These are phyloP conservation scores for Zymoseptoria tritici DNA, from an alignment of 2,329 filamentous ascomycete species.

Conservation along the genomic window DNA sequence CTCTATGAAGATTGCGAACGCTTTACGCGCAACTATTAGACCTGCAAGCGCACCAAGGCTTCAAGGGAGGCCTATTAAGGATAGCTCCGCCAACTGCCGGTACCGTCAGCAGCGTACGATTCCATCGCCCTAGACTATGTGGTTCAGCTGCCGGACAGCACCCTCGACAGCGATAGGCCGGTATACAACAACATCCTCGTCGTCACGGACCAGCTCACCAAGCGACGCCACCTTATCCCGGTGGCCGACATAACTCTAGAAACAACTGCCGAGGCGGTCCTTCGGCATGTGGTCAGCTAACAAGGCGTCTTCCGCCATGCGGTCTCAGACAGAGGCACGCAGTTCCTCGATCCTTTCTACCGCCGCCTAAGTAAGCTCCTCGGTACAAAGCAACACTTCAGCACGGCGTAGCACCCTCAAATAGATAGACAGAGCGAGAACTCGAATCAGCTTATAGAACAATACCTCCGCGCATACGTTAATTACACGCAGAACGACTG, in stretches of 20 bases:
- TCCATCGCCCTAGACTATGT: constrained; percentile 1
- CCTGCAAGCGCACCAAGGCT: neutral
- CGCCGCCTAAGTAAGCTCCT: too few species aligned
- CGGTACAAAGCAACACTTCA: too few species aligned
- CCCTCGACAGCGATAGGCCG: neutral
- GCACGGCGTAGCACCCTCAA: too few species aligned
- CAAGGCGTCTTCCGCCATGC: too few species aligned
- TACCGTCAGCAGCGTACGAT: neutral
- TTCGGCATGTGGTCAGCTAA: neutral
- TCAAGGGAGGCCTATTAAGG: constrained; percentile 1
- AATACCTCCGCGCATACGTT: too few species aligned
- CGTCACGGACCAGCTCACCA: constrained; percentile 1
- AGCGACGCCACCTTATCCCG: neutral
- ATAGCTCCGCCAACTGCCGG: neutral
- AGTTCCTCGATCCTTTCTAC: too few species aligned
- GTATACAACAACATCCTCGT: constrained; percentile 1
- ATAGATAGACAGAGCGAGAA: too few species aligned
- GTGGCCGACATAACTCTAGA: neutral
- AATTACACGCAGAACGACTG: too few species aligned
- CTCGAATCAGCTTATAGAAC: too few species aligned
- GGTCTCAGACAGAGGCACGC: too few species aligned
- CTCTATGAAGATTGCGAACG: neutral
- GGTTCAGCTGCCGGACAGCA: neutral
- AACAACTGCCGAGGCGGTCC: neutral
- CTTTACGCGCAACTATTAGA: neutral